A percentile compares a stretch with the other conserved stretches of the same genome.
phyloP scores from a whole-genome alignment of 2,329 filamentous ascomycete species.

The Colletotrichum liriopes region DNA sequence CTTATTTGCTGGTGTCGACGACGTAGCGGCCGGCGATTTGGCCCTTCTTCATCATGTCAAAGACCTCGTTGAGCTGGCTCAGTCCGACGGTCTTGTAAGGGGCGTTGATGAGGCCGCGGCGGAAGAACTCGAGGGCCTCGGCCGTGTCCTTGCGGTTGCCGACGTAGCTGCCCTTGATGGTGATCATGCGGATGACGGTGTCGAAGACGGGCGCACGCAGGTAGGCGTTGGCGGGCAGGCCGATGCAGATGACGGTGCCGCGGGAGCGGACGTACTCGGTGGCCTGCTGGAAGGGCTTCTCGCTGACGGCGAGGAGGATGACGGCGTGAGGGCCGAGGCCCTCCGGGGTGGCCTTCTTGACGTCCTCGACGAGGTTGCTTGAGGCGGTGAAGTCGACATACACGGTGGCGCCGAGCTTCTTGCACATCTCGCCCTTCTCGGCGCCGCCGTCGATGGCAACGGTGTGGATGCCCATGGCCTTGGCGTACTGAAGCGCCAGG shows the following conservation, averaged over 20 bases:
- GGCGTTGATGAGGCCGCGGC: constrained; percentile 85
- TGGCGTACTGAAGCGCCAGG: constrained; percentile 88
- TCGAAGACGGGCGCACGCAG: constrained; percentile 90
- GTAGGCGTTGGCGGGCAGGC: constrained; percentile 85
- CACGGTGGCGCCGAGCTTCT: constrained; percentile 77
- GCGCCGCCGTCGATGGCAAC: constrained; percentile 88
- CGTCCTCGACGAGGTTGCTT: constrained; percentile 86
- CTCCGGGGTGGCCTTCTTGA: constrained; percentile 84
- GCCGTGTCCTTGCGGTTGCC: constrained; percentile 90
- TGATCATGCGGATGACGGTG: constrained; percentile 90
- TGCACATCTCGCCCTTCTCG: constrained; percentile 83
- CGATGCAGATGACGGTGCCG: constrained; percentile 90
- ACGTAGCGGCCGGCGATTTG: constrained; percentile 86
- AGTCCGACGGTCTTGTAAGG: constrained; percentile 90
- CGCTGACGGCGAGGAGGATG: constrained; percentile 86
- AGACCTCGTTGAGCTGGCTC: constrained; percentile 85
- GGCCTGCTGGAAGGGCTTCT: constrained; percentile 97
- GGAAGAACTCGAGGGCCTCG: constrained; percentile 93
- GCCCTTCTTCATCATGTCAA: constrained; percentile 79
- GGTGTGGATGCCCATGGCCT: constrained; percentile 87
- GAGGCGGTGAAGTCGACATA: constrained; percentile 87
- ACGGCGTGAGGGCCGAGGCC: constrained; percentile 90
- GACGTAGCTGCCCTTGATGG: constrained; percentile 93
- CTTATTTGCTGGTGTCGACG: constrained; percentile 78
- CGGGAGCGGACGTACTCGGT: constrained; percentile 87